Conservation (phyloP, 805 yeast genomes). For the Priceomyces haplophilus region DNA sequence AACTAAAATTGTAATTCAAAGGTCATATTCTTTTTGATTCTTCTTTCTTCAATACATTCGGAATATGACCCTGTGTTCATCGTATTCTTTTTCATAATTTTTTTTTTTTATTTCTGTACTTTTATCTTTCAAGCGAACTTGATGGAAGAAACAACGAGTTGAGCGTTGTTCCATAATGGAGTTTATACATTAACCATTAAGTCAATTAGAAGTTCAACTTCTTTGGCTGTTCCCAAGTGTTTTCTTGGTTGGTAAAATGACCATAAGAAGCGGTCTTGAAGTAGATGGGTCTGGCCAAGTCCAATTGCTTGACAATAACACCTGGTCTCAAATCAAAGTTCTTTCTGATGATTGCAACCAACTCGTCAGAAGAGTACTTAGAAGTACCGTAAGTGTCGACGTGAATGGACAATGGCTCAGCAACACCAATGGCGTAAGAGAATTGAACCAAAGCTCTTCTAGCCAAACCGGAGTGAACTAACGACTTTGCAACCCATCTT, state of each 20-base stretch:
- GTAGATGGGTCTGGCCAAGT: slow-evolving; percentile 98
- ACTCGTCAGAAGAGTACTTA: slow-evolving; percentile 80
- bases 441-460: slow-evolving; percentile 97
- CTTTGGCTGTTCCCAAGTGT: slow-evolving; percentile 98
- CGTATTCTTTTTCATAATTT: neutral
- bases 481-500: slow-evolving; percentile 99
- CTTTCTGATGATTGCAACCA: slow-evolving; percentile 85
- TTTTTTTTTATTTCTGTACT: neutral
- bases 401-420: slow-evolving; percentile 96
- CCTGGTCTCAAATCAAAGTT: slow-evolving; percentile 99
- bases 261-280: slow-evolving; percentile 99
- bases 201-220: slow-evolving; percentile 55
- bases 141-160: slow-evolving; percentile 39
- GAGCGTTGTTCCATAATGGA: slow-evolving; percentile 40
- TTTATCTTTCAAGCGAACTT: slow-evolving; percentile 1
- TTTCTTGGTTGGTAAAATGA: slow-evolving; percentile 98
- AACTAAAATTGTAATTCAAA: slow-evolving; percentile 12
- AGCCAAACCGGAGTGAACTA: slow-evolving; percentile 91
- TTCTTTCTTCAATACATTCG: neutral
- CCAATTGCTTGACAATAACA: slow-evolving; percentile 93
- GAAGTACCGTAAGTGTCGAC: slow-evolving; percentile 99
- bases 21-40: slow-evolving; percentile 3
- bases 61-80: neutral
- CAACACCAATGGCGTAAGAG: slow-evolving; percentile 99
- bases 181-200: slow-evolving; percentile 45